Conservation (phyloP, 257 asterid genomes). For the Anisodus acutangulus region DNA sequence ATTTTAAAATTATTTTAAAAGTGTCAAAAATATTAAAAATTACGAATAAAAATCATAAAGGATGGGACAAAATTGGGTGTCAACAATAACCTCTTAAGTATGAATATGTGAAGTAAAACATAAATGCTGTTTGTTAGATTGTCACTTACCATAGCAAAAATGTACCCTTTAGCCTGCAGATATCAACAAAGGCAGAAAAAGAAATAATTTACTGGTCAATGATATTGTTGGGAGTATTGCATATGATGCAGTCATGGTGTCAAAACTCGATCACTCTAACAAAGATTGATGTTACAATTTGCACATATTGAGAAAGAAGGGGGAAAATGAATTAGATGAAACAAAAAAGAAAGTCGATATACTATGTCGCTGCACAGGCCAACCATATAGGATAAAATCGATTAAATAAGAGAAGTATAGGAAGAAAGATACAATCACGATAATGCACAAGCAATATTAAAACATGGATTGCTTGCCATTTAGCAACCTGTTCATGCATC, state of each 20-base stretch:
- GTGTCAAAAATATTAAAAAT: too few relatives aligned
- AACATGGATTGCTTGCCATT: background rate
- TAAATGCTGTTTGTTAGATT: background rate
- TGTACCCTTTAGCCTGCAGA: background rate
- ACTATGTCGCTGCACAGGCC: conserved; percentile 2
- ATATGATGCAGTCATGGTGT: background rate
- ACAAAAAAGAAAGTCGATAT: conserved; percentile 12
- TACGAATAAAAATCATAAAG: too few relatives aligned
- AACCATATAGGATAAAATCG: conserved; percentile 16
- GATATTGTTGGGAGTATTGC: background rate
- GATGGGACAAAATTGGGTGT: too few relatives aligned
- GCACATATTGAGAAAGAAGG: background rate
- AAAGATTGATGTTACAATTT: background rate
- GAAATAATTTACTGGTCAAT: background rate
- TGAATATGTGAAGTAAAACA: background rate
- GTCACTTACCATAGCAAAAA: background rate
- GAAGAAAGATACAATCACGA: background rate
- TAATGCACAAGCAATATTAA: conserved; percentile 21
- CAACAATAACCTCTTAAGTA: background rate
- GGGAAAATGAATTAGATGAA: background rate
- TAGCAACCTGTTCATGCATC: conserved; percentile 26
- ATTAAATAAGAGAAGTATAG: background rate
- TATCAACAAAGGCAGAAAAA: background rate
- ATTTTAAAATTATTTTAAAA: too few relatives aligned
- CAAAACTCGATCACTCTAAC: background rate